Evolutionary conservation across 2,329 filamentous ascomycete genomes (phyloP).

Genomic region (Xylaria sp.): DNA sequence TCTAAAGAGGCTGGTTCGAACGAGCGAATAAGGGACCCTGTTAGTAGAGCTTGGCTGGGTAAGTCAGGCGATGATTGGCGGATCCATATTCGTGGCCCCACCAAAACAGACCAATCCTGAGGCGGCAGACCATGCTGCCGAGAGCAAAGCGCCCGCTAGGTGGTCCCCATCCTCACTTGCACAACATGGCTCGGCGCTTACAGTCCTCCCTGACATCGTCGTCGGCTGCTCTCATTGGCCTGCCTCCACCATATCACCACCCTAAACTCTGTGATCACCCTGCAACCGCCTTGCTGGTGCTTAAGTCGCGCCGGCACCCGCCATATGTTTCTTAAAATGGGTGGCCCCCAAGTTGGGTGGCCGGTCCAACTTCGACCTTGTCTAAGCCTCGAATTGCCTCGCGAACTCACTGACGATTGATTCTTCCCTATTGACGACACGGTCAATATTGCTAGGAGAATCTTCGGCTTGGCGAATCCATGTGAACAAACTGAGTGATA

Average conservation of each 20-base stretch:
- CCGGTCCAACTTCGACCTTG: conserved; percentile 31
- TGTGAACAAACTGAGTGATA: conserved; percentile 41
- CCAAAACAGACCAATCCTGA: conserved; percentile 41
- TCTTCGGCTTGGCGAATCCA: conserved; percentile 37
- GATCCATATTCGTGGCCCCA: conserved; percentile 26
- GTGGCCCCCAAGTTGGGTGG: conserved; percentile 32
- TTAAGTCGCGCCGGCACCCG: conserved; percentile 35
- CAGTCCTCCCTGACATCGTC: conserved; percentile 40
- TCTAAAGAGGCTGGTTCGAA: conserved; percentile 13
- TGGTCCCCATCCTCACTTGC: conserved; percentile 32
- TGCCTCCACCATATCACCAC: conserved; percentile 45
- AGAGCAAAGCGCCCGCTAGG: conserved; percentile 45
- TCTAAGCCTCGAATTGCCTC: conserved; percentile 25
- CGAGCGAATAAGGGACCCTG: conserved; percentile 17
- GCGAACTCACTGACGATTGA: neutral
- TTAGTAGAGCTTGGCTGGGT: neutral
- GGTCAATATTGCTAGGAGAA: conserved; percentile 25
- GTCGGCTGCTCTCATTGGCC: conserved; percentile 46
- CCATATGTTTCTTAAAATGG: conserved; percentile 42
- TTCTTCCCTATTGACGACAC: conserved; percentile 17
- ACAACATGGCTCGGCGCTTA: conserved; percentile 48
- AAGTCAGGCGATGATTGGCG: conserved; percentile 29
- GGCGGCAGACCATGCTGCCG: conserved; percentile 36
- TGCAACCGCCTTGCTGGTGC: conserved; percentile 46
- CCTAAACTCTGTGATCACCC: conserved; percentile 48